Conservation (phyloP, 306 rosid genomes). For the Rosa rugosa region DNA sequence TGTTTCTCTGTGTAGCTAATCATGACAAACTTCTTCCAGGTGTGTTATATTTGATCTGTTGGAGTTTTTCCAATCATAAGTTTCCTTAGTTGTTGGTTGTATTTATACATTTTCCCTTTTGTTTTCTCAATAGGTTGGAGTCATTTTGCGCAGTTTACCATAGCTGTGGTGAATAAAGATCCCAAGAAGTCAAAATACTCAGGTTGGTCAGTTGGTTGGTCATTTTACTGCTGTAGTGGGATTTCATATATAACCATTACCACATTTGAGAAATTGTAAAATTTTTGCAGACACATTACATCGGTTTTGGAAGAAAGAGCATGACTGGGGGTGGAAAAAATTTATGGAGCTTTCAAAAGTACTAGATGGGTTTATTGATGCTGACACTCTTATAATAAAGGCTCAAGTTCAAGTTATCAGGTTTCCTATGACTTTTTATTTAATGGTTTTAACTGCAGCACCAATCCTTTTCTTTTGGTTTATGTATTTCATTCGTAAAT, state of each 20-base stretch:
- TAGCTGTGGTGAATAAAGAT: constrained; percentile 95
- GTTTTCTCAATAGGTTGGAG: constrained; percentile 74
- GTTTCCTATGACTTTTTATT: constrained; percentile 41
- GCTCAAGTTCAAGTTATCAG: constrained; percentile 99
- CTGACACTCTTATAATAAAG: constrained; percentile 90
- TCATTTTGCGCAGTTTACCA: constrained; percentile 96
- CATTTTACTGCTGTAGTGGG: constrained; percentile 15
- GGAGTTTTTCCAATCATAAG: constrained; percentile 12
- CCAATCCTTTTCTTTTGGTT: background rate
- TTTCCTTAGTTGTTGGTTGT: constrained; percentile 27
- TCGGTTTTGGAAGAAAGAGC: constrained; percentile 99
- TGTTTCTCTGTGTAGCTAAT: constrained; percentile 96
- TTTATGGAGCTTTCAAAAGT: constrained; percentile 98
- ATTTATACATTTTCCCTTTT: constrained; percentile 6
- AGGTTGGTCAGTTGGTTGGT: constrained; percentile 55
- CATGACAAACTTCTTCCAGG: constrained; percentile 99
- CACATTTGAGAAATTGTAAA: constrained; percentile 19
- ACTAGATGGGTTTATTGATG: constrained; percentile 88
- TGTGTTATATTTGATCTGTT: constrained; percentile 24
- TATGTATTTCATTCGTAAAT: background rate
- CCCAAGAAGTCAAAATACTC: constrained; percentile 94
- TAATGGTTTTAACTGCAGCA: background rate
- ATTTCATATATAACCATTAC: constrained; percentile 16
- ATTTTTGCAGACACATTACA: constrained; percentile 82
- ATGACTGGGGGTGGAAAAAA: constrained; percentile 99